A percentile compares a stretch with the other conserved stretches of the same genome.
Conservation (phyloP, 1,284 basidiomycete genomes). For the Ceratobasidium theobromae region DNA sequence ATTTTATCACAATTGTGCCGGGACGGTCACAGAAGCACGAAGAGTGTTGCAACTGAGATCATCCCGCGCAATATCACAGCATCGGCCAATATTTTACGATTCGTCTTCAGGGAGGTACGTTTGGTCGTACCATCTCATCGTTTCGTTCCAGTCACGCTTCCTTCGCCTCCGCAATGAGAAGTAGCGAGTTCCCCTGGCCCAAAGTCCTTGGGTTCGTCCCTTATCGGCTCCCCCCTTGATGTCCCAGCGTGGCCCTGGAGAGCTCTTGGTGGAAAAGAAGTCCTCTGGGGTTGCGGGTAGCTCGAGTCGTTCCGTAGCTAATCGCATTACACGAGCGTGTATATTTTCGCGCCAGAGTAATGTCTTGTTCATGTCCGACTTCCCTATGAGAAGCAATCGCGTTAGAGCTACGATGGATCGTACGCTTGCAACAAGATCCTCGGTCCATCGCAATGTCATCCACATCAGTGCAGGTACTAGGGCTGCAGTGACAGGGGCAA, state of each 20-base stretch:
- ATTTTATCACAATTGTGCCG: neutral
- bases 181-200: constrained; percentile 68
- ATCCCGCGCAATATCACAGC: neutral
- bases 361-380: constrained; percentile 53
- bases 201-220: constrained; percentile 61
- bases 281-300: constrained; percentile 68
- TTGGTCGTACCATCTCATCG: constrained; percentile 72
- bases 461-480: constrained; percentile 76
- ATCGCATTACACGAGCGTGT: constrained; percentile 60
- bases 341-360: constrained; percentile 51
- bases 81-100: constrained; percentile 26
- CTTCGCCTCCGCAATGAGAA: constrained; percentile 74
- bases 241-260: constrained; percentile 31
- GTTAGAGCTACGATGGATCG: constrained; percentile 66
- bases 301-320: constrained; percentile 61
- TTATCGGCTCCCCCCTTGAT: constrained; percentile 61
- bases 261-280: constrained; percentile 42
- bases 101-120: constrained; percentile 65
- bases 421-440: constrained; percentile 75
- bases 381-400: constrained; percentile 57
- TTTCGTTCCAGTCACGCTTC: constrained; percentile 88
- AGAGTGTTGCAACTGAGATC: constrained; percentile 22
- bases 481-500: constrained; percentile 56
- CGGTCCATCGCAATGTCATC: constrained; percentile 82
- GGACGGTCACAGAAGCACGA: neutral